phyloP scores from a whole-genome alignment of 352 stramenopile genomes.

The Albugo candida region DNA sequence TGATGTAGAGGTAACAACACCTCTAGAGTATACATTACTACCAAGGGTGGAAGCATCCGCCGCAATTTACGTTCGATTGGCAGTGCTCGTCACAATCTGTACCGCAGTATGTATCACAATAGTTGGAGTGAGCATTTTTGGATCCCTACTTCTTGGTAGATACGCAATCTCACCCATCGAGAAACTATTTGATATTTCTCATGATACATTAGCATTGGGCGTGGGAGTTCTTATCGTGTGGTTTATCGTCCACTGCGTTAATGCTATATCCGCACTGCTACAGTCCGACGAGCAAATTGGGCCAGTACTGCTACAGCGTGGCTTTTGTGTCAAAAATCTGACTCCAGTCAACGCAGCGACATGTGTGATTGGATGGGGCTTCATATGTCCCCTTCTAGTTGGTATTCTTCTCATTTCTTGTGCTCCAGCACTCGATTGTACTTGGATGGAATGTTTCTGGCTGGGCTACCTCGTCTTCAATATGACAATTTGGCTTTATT shows the following conservation, averaged over 20 bases:
- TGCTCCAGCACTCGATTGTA: conserved; percentile 11
- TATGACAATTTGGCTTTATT: conserved; percentile 47
- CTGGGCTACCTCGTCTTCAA: conserved; percentile 64
- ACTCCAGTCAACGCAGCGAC: conserved; percentile 24
- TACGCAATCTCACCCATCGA: conserved; percentile 52
- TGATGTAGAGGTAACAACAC: conserved; percentile 39
- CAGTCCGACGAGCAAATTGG: conserved; percentile 44
- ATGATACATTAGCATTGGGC: conserved; percentile 57
- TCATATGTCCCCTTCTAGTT: conserved; percentile 49
- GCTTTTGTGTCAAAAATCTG: conserved; percentile 54
- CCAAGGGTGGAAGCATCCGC: conserved; percentile 20
- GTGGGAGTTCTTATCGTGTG: conserved; percentile 55
- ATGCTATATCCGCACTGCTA: conserved; percentile 33
- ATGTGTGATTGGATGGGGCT: conserved; percentile 39
- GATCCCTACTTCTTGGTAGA: conserved; percentile 41
- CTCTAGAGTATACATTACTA: conserved; percentile 54
- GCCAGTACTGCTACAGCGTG: conserved; percentile 24
- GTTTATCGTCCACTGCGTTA: conserved; percentile 47
- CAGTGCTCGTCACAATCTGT: conserved; percentile 24
- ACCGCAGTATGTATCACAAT: conserved; percentile 40
- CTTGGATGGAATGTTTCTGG: conserved; percentile 17
- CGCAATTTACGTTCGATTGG: conserved; percentile 30
- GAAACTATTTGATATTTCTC: conserved; percentile 35
- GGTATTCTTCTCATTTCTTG: conserved; percentile 35
- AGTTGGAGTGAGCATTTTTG: conserved; percentile 43